Evolutionary conservation across 2,329 filamentous ascomycete genomes (phyloP), one percentile per base, ranked within the genome.

Genomic region (Colletotrichum zoysiae): DNA sequence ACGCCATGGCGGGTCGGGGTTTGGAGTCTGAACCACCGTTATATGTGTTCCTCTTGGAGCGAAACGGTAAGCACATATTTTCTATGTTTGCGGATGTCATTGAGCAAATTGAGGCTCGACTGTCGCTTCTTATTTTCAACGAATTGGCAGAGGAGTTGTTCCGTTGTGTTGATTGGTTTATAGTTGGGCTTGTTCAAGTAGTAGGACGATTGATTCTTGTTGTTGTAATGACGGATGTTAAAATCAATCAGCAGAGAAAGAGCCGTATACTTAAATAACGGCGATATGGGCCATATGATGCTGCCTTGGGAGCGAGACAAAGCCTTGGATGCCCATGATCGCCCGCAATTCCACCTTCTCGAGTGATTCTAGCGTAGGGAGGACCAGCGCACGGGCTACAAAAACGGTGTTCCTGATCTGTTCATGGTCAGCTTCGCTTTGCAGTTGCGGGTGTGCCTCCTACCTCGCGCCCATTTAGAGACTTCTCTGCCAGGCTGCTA

Each of bases 361-460:
- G 57, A 71, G 51, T 23, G 23, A 48, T 71, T 71, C 68, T 62
- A 67, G 68, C 63, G 64, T 42, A 1, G 33, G 51, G 44, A 67
- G 56, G 64, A 67, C 67, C 57, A n/a, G n/a, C n/a, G n/a, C n/a
- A n/a, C n/a, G n/a, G n/a, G n/a, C n/a, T n/a, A n/a, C n/a, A n/a
- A n/a, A n/a, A n/a, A n/a, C n/a, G n/a, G n/a, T n/a, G n/a, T n/a
- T n/a, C n/a, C n/a, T n/a, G n/a, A n/a, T n/a, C n/a, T n/a, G n/a
- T n/a, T n/a, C n/a, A n/a, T n/a, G n/a, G n/a, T n/a, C n/a, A n/a
- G n/a, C n/a, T n/a, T n/a, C n/a, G n/a, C n/a, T n/a, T n/a, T n/a
- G n/a, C n/a, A n/a, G n/a, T n/a, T n/a, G n/a, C n/a, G n/a, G n/a
- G n/a, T n/a, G n/a, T n/a, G n/a, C n/a, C n/a, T n/a, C n/a, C n/a